Base-by-base conservation (phyloP, 306 rosid species). In the Betula pendula region DNA sequence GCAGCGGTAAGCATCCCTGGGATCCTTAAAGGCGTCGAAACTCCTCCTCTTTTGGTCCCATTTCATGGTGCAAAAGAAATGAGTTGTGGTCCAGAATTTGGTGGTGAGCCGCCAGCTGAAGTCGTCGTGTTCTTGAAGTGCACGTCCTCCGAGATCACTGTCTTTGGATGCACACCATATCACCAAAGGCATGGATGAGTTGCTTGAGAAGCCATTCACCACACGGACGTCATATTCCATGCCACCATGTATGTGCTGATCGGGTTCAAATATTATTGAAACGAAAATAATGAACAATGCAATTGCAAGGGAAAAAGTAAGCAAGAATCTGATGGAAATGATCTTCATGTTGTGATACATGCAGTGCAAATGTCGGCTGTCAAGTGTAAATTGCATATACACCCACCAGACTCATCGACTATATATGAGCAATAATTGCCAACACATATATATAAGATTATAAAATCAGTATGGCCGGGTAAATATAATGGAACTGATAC, bases 101-200 rank as follows among this genome's bases (percentile, higher is more conserved):
- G 84, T 85, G 70, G 53, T 84, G 75, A 90, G 81, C 16, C 74
- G 72, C 98, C 98, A 94, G 29, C 96, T 86, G 77, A 94, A 94
- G 6, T 91, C 97, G 40, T 94, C 98, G 6, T 81, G 84, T 52
- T 94, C 97, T 45, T 94, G 98, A 22, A 94, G 82, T 0, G 97
- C 98, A 2, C 98, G 84, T 0, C 98, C 97, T 0, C 98, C 98
- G 1, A 93, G 80, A 52, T 91, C 96, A 20, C 76, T 74, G 38
- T 89, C 85, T 55, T 83, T 76, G 0, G 97, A 90, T 0, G 93
- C 67, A 24, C 98, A 93, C 98, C 98, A 93, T 3, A 93, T 90
- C 0, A 93, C 94, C 55, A 93, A 67, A 22, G 98, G 96, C 79
- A 88, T 51, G 0, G 98, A 93, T 0, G 93, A 87, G 69, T 93